Percentiles rank a stretch among this genome's conserved stretches.
These are phyloP conservation scores for Pichia gijzeniarum DNA, from an alignment of 805 yeast genomes.

Conservation along the genomic window DNA sequence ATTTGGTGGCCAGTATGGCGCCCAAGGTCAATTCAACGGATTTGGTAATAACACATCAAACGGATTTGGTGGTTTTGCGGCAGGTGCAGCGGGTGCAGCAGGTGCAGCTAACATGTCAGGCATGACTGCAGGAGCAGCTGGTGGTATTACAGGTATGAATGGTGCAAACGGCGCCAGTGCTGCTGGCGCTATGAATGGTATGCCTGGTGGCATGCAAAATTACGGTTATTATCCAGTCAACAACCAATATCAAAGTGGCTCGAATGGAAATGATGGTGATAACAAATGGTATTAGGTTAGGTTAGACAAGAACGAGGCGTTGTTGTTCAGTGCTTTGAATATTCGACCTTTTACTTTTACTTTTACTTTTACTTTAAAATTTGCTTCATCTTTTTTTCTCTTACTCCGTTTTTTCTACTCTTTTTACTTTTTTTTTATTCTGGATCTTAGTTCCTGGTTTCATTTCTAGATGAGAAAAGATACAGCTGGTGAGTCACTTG, in stretches of 20 bases:
- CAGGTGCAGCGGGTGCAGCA: conserved; percentile 7
- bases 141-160: conserved; percentile 2
- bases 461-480: too few species aligned
- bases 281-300: conserved; percentile 4
- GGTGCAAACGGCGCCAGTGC: conserved; percentile 6
- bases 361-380: not conserved
- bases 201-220: conserved; percentile 6
- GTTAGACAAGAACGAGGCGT: not conserved
- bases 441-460: too few species aligned
- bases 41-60: conserved; percentile 5
- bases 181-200: not conserved
- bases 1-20: not conserved
- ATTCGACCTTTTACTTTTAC: not conserved
- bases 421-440: too few species aligned
- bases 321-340: not conserved
- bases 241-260: conserved; percentile 8
- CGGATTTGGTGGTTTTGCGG: conserved; percentile 10
- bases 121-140: conserved; percentile 1
- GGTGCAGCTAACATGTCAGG: conserved; percentile 9
- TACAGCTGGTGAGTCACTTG: not conserved
- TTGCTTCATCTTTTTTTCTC: not conserved
- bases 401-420: not conserved
- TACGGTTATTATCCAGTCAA: conserved; percentile 1
- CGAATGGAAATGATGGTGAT: conserved; percentile 9
- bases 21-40: conserved; percentile 11